Evolutionary conservation across 257 asterid species (phyloP).

Genomic region (Scutellaria minor): DNA sequence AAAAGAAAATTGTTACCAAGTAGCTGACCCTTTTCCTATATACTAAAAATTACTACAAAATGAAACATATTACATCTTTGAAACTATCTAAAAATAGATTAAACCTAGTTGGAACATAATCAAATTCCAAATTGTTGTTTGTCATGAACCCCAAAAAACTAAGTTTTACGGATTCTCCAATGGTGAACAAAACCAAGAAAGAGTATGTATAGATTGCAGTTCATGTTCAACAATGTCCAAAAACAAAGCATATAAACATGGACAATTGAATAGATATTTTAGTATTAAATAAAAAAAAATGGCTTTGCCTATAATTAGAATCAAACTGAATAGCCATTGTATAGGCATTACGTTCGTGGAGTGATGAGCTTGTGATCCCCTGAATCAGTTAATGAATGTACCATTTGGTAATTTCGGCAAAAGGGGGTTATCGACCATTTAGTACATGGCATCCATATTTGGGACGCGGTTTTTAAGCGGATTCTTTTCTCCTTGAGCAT

Average conservation of each 20-base stretch:
- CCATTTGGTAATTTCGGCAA: neutral
- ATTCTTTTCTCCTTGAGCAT: constrained; percentile 57
- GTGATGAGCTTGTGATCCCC: constrained; percentile 4
- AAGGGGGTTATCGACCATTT: neutral
- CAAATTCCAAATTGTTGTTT: too few species aligned
- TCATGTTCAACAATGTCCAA: neutral
- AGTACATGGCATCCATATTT: constrained; percentile 57
- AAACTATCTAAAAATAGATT: too few species aligned
- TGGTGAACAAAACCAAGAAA: too few species aligned
- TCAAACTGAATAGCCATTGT: neutral
- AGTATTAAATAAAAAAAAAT: neutral
- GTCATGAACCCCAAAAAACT: too few species aligned
- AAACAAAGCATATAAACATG: neutral
- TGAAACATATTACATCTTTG: too few species aligned
- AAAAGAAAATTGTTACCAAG: too few species aligned
- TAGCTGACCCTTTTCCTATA: too few species aligned
- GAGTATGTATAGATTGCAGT: too few species aligned
- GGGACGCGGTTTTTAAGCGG: constrained; percentile 62
- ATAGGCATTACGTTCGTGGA: constrained; percentile 15
- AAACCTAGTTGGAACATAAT: too few species aligned
- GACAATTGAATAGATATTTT: neutral
- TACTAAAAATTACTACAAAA: too few species aligned
- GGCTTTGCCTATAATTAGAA: neutral
- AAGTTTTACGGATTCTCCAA: too few species aligned
- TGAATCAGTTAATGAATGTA: neutral